Base-by-base conservation (phyloP, 495 filamentous ascomycete genomes). In the Elasticomyces elasticus region DNA sequence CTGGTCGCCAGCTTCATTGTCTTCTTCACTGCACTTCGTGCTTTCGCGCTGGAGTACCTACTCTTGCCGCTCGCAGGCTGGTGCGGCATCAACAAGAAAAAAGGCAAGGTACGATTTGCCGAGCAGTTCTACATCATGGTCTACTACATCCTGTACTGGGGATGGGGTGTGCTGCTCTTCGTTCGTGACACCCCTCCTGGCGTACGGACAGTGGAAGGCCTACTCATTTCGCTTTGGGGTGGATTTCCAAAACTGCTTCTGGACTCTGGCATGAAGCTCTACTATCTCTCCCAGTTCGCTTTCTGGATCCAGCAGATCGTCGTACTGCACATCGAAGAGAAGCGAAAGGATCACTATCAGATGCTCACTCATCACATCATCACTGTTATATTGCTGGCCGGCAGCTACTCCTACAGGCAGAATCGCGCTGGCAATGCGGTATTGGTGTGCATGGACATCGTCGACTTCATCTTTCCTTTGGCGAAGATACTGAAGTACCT, bases 341-440 rank as follows among this genome's bases (percentile, higher is more conserved):
- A 85, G 56, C 76, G 92, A 48, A 98, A 98, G 69, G 92, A 98
- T 62, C 84, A 95, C 67, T 83, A 80, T 66, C 92, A 97, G 67
- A 96, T 95, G 94, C 81, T 97, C 53, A 83, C 82, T 11, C 92
- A 98, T 68, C 92, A 98, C 67, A 78, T 95, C 62, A 81, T 96
- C 62, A 98, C 92, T 20, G 85, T 82, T 67, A 72, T 74, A 19
- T 76, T 98, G 40, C 81, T 97, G 48, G 80, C 82, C 59, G 75
- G 77, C 13, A 87, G 83, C 42, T 98, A 97, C 64, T 76, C 81
- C 56, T 94, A 89, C 62, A 81, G 85, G 61, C 81, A 88, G 62
- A 90, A 83, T 24, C 82, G 84, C 45, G 89, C 95, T 28, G 90
- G 88, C 45, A 92, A 89, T 62, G 77, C 94, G 43, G 88, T 97